These are phyloP conservation scores for Alternaria hordeiaustralica DNA, from an alignment of 2,329 filamentous ascomycete genomes.

Conservation along the genomic window DNA sequence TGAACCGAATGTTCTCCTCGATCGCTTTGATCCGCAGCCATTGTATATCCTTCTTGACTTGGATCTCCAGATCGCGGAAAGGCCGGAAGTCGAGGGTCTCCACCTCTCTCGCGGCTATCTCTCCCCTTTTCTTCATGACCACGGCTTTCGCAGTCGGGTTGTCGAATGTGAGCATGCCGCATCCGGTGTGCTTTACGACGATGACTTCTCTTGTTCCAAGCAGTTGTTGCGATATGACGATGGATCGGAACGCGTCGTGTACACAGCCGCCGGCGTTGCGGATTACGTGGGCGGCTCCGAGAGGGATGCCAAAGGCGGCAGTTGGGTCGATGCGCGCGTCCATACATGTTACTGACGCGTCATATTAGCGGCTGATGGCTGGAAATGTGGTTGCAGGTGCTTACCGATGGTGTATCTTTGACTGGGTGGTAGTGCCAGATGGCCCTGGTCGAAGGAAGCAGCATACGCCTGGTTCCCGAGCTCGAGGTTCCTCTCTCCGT, in stretches of 20 bases:
- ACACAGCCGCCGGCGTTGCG: slow-evolving; percentile 70
- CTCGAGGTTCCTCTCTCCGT: slow-evolving; percentile 62
- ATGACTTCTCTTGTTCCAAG: slow-evolving; percentile 78
- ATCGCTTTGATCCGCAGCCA: slow-evolving; percentile 68
- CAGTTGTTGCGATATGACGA: slow-evolving; percentile 80
- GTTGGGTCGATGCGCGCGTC: slow-evolving; percentile 75
- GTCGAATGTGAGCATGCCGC: slow-evolving; percentile 74
- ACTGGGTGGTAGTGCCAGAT: slow-evolving; percentile 71
- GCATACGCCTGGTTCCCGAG: slow-evolving; percentile 65
- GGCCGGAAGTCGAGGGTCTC: slow-evolving; percentile 67
- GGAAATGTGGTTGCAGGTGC: slow-evolving; percentile 7
- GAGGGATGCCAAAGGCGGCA: slow-evolving; percentile 70
- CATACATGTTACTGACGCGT: slow-evolving; percentile 73
- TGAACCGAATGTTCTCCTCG: slow-evolving; percentile 65
- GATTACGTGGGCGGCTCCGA: slow-evolving; percentile 81
- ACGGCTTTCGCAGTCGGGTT: slow-evolving; percentile 63
- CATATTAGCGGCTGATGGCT: neutral
- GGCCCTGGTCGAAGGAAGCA: slow-evolving; percentile 67
- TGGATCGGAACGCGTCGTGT: slow-evolving; percentile 72
- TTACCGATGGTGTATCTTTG: slow-evolving; percentile 71
- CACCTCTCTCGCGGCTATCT: slow-evolving; percentile 55
- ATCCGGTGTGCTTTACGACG: slow-evolving; percentile 76
- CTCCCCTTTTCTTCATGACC: slow-evolving; percentile 66
- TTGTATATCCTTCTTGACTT: slow-evolving; percentile 70
- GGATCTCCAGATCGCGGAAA: slow-evolving; percentile 63